phyloP scores from a whole-genome alignment of 768 basidiomycete genomes.

The Suillus paluster region DNA sequence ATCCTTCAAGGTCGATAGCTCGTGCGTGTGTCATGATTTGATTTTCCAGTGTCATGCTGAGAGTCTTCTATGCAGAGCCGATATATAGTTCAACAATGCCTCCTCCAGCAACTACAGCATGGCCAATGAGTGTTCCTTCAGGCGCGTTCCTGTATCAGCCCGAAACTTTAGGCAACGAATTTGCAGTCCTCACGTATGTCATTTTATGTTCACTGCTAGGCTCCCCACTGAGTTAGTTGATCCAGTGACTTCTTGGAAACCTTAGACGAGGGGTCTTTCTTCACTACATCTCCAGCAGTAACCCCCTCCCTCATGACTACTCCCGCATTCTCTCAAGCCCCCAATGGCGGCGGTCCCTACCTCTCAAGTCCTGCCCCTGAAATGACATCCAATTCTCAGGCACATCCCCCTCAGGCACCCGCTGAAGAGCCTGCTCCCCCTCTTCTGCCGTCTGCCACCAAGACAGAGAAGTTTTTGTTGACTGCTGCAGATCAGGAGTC shows the following conservation, averaged over 20 bases:
- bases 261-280: conserved; percentile 83
- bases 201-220: neutral
- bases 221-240: neutral
- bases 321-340: conserved; percentile 24
- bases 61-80: conserved; percentile 18
- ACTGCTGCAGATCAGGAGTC: conserved; percentile 95
- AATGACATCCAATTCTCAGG: conserved; percentile 24
- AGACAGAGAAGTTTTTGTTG: conserved; percentile 87
- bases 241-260: conserved; percentile 86
- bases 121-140: conserved; percentile 57
- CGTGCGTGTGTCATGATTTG: conserved; percentile 20
- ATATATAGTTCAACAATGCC: conserved; percentile 25
- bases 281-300: conserved; percentile 62
- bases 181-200: conserved; percentile 77
- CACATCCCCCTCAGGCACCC: conserved; percentile 26
- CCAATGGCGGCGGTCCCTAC: conserved; percentile 20
- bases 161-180: conserved; percentile 80
- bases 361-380: conserved; percentile 20
- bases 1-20: conserved; percentile 38
- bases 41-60: neutral
- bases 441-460: conserved; percentile 73
- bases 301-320: conserved; percentile 55
- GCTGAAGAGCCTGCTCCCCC: conserved; percentile 48
- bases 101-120: conserved; percentile 44
- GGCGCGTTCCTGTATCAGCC: conserved; percentile 68